Evolutionary conservation across 768 basidiomycete genomes (phyloP).

Genomic region (Boletellus ananas): DNA sequence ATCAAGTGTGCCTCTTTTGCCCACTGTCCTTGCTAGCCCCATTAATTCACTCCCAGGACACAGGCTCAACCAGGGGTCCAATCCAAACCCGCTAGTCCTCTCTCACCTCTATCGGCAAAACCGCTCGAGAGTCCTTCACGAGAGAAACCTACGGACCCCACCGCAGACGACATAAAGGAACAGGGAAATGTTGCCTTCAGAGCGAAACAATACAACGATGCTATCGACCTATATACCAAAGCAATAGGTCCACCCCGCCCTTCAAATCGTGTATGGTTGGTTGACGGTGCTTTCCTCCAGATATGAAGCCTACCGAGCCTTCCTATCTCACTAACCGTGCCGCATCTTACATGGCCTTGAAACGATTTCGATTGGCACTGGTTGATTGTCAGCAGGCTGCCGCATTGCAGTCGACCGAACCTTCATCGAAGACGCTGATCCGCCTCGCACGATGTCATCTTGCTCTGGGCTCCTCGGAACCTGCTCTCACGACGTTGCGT

Average conservation of each 20-base stretch:
- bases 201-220: slow-evolving; percentile 56
- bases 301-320: slow-evolving; percentile 61
- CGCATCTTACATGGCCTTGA: slow-evolving; percentile 78
- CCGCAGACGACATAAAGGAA: slow-evolving; percentile 61
- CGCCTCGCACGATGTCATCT: slow-evolving; percentile 83
- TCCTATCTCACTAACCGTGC: slow-evolving; percentile 84
- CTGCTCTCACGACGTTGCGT: slow-evolving; percentile 66
- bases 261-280: slow-evolving; percentile 6
- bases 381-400: slow-evolving; percentile 77
- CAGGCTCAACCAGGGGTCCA: slow-evolving; percentile 7
- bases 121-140: slow-evolving; percentile 6
- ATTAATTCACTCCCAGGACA: slow-evolving; percentile 16
- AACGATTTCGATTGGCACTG: slow-evolving; percentile 70
- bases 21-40: not conserved
- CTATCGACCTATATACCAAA: slow-evolving; percentile 70
- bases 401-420: slow-evolving; percentile 55
- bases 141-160: slow-evolving; percentile 32
- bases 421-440: slow-evolving; percentile 73
- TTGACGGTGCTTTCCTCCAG: slow-evolving; percentile 29
- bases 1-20: slow-evolving; percentile 18
- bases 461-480: slow-evolving; percentile 65
- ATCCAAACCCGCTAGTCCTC: slow-evolving; percentile 14
- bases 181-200: slow-evolving; percentile 76
- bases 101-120: slow-evolving; percentile 15
- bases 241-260: slow-evolving; percentile 54